Evolutionary conservation across 768 basidiomycete genomes (phyloP), one percentile per base, ranked within the genome.

Genomic region (Porphyrellus cyaneotinctus): DNA sequence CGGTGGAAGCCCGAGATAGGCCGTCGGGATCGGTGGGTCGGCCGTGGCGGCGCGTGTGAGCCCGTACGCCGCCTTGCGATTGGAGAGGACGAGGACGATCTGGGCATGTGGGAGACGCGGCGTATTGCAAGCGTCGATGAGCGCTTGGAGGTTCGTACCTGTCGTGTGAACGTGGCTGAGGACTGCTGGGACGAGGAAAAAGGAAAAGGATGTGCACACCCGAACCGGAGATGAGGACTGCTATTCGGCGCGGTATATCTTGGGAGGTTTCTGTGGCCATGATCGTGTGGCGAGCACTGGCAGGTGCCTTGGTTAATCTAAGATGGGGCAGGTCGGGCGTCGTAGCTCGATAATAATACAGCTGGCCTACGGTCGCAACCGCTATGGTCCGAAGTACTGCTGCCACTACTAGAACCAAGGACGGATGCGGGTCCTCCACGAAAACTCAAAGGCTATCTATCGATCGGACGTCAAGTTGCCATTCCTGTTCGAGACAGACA

Each of bases 71-170:
- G 86, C 84, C 63, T 94, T 93, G 38, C 93, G 83, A 68, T 95
- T 97, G 3, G 95, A 97, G 52, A 98, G 70, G 35, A 98, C 95
- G 62, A 89, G 80, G 45, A 75, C 78, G 65, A 99, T 88, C 47
- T 74, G 68, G 2, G 87, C 74, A 56, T 85, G 67, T 3, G 91
- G 87, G 17, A 23, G 95, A 75, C n/a, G 77, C 66, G n/a, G 82
- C 74, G 90, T 89, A 59, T 82, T 76, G 59, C 81, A 80, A 13
- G 94, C 91, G 70, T 97, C 88, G 62, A 99, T 89, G 55, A 98
- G 81, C 2, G 97, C 95, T 72, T 98, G 94, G 12, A 99, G 83
- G 71, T 99, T 99, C 22, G 90, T 88, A 37, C 97, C 95, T 97
- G 58, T 11, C 43, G 35, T 4, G 43, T 17, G 46, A 33, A 26